Conservation (phyloP, 495 filamentous ascomycete genomes). For the Talaromyces thailandensis region DNA sequence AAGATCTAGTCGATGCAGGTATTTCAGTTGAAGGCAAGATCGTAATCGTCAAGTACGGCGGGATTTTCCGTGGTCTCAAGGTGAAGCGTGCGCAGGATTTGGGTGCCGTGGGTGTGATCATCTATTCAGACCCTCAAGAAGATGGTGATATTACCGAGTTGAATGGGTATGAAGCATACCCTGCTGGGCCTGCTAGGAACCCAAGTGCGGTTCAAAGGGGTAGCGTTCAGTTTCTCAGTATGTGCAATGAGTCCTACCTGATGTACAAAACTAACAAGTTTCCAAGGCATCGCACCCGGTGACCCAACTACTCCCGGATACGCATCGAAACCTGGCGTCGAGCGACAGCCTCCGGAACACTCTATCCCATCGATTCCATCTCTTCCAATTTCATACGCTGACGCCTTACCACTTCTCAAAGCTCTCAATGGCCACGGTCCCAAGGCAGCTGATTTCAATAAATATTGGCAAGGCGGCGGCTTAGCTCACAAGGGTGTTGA, state of each 20-base stretch:
- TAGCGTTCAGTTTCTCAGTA: conserved; percentile 78
- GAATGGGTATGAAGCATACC: conserved; percentile 74
- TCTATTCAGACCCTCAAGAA: conserved; percentile 85
- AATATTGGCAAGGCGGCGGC: conserved; percentile 62
- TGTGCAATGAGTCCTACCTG: conserved; percentile 11
- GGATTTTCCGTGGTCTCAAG: conserved; percentile 83
- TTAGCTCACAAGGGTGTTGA: conserved; percentile 75
- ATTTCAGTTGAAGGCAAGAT: conserved; percentile 76
- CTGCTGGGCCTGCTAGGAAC: conserved; percentile 77
- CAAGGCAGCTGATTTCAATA: conserved; percentile 65
- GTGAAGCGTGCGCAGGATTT: conserved; percentile 87
- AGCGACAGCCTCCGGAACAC: conserved; percentile 59
- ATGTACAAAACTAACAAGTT: conserved; percentile 1
- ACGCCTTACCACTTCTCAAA: conserved; percentile 76
- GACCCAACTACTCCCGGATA: conserved; percentile 88
- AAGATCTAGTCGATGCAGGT: conserved; percentile 70
- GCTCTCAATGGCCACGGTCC: conserved; percentile 86
- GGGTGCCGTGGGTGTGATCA: conserved; percentile 78
- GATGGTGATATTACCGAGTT: conserved; percentile 75
- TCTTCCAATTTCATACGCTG: conserved; percentile 79
- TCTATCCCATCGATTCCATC: conserved; percentile 82
- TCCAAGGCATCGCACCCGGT: conserved; percentile 47
- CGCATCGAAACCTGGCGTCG: conserved; percentile 81
- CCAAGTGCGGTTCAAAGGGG: conserved; percentile 87
- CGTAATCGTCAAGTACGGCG: conserved; percentile 77